A percentile compares a stretch with the other conserved stretches of the same genome.
phyloP scores from a whole-genome alignment of 495 filamentous ascomycete species.

The Penicillium waksmanii region DNA sequence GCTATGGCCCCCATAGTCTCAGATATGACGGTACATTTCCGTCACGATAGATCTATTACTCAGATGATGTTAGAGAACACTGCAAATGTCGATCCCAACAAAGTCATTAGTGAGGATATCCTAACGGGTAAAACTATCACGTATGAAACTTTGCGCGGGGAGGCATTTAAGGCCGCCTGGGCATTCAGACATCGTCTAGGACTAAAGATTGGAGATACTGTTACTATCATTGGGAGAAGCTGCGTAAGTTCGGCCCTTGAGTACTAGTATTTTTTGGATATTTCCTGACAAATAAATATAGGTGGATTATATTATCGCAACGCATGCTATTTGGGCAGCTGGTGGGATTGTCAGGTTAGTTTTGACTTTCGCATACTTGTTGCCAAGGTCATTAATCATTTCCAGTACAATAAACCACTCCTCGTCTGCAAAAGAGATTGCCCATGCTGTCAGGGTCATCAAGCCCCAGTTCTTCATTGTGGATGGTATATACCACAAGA shows the following conservation, averaged over 20 bases:
- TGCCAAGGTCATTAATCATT: not conserved
- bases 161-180: constrained; percentile 3
- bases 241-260: not conserved
- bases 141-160: not conserved
- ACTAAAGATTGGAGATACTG: not conserved
- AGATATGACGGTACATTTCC: constrained; percentile 1
- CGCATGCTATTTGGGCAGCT: constrained; percentile 75
- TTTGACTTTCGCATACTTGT: not conserved
- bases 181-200: not conserved
- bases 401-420: constrained; percentile 72
- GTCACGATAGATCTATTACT: constrained; percentile 2
- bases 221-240: not conserved
- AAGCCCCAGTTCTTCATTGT: constrained; percentile 60
- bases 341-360: constrained; percentile 58
- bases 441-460: constrained; percentile 67
- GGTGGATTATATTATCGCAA: constrained; percentile 42
- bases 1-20: constrained; percentile 5
- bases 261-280: not conserved
- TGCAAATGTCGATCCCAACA: constrained; percentile 5
- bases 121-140: not conserved
- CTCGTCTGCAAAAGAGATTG: constrained; percentile 75
- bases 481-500: constrained; percentile 2
- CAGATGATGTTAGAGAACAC: constrained; percentile 11
- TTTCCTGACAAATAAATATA: not conserved
- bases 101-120: constrained; percentile 10